Conservation (phyloP, 2,329 filamentous ascomycete species). For the Dothistroma septosporum region DNA sequence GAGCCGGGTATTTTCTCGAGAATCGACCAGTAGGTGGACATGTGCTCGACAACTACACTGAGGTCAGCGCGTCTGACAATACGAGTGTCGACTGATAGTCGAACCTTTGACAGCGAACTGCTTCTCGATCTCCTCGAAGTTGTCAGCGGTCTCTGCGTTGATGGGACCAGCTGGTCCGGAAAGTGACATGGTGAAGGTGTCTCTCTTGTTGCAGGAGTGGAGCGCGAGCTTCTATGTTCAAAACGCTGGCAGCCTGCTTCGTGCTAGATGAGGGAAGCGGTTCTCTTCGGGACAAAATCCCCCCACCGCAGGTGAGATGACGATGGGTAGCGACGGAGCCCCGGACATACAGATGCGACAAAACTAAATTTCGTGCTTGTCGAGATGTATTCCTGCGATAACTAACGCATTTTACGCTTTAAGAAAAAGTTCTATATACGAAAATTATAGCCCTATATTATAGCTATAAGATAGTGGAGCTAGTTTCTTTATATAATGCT, state of each 20-base stretch:
- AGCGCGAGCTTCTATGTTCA: not conserved
- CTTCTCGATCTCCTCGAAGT: constrained; percentile 77
- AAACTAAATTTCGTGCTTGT: no score
- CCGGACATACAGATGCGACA: no score
- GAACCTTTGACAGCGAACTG: constrained; percentile 95
- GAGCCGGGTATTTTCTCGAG: constrained; percentile 87
- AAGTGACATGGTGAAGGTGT: constrained; percentile 24
- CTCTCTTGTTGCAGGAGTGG: not conserved
- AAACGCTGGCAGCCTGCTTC: not conserved
- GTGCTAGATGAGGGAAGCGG: not conserved
- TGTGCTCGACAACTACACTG: constrained; percentile 74
- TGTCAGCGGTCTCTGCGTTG: constrained; percentile 59
- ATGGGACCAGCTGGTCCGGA: constrained; percentile 27
- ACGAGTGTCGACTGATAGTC: constrained; percentile 3
- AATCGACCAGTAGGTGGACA: constrained; percentile 95
- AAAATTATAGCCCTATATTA: no score
- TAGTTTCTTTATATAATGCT: no score
- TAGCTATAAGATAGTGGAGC: no score
- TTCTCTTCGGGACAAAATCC: not conserved
- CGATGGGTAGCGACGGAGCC: no score
- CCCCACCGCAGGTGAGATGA: not conserved
- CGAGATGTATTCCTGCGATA: no score
- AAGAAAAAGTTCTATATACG: no score
- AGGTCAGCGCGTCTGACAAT: not conserved
- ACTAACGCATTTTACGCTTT: no score